These are phyloP conservation scores for Zalerion maritima DNA, from an alignment of 495 filamentous ascomycete genomes.

Conservation along the genomic window DNA sequence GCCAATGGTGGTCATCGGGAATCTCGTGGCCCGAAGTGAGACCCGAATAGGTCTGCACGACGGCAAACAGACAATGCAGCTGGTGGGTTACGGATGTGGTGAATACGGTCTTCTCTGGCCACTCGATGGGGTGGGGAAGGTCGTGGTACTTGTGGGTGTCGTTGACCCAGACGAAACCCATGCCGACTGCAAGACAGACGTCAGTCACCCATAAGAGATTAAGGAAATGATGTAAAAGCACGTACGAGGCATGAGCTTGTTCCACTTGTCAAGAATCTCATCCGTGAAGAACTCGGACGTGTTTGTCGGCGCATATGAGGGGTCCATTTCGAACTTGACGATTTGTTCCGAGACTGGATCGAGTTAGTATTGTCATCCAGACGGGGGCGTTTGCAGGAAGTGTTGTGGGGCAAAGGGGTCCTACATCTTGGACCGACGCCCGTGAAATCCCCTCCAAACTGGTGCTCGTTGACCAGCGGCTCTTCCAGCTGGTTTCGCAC, in stretches of 20 bases:
- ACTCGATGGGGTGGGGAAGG: conserved; percentile 28
- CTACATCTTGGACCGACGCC: conserved; percentile 22
- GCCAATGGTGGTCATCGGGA: conserved; percentile 34
- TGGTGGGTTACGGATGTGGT: conserved; percentile 32
- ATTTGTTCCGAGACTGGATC: conserved; percentile 24
- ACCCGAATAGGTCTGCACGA: conserved; percentile 30
- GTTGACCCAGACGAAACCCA: conserved; percentile 34
- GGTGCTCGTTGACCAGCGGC: conserved; percentile 15
- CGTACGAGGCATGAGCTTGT: conserved; percentile 27
- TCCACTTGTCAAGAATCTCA: conserved; percentile 26
- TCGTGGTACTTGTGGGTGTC: conserved; percentile 29
- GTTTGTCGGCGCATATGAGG: conserved; percentile 30
- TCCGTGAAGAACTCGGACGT: conserved; percentile 32
- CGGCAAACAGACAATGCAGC: conserved; percentile 31
- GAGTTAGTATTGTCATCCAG: not conserved
- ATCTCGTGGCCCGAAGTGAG: conserved; percentile 20
- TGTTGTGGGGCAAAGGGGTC: conserved; percentile 1
- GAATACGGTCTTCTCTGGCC: conserved; percentile 33
- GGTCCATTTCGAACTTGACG: conserved; percentile 25
- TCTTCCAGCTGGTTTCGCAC: conserved; percentile 16
- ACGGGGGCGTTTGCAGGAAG: not conserved
- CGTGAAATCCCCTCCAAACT: conserved; percentile 26
- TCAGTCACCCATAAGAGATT: not conserved
- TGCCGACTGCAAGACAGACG: conserved; percentile 18
- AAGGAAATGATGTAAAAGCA: not conserved